Evolutionary conservation across 805 yeast species (phyloP).

Genomic region (Blastobotrys terrestris): DNA sequence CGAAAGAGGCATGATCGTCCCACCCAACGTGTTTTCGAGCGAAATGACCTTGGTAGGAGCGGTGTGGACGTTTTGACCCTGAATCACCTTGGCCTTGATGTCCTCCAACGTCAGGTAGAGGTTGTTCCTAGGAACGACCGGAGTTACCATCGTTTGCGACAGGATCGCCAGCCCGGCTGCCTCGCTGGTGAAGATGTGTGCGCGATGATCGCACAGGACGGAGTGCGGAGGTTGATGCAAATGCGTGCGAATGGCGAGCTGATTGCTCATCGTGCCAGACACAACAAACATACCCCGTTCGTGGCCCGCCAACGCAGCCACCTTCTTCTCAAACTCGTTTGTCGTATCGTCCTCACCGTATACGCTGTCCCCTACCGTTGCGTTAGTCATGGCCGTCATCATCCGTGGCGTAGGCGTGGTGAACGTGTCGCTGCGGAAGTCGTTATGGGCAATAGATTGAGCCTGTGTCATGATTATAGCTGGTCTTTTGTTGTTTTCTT

Average conservation of each 20-base stretch:
- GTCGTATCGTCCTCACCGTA: slow-evolving; percentile 78
- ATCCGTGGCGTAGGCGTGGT: slow-evolving; percentile 77
- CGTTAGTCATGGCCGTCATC: slow-evolving; percentile 51
- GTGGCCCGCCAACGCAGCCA: slow-evolving; percentile 68
- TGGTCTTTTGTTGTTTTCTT: too few species aligned
- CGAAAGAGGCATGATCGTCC: slow-evolving; percentile 71
- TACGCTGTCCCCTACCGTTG: slow-evolving; percentile 82
- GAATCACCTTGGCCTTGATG: slow-evolving; percentile 54
- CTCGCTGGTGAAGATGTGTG: slow-evolving; percentile 78
- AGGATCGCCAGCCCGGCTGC: slow-evolving; percentile 89
- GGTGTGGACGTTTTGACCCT: slow-evolving; percentile 76
- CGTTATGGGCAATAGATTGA: slow-evolving; percentile 16
- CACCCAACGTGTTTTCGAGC: slow-evolving; percentile 84
- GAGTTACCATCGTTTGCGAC: slow-evolving; percentile 86
- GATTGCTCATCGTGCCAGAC: slow-evolving; percentile 89
- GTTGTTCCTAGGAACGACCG: slow-evolving; percentile 76
- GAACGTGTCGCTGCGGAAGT: slow-evolving; percentile 63
- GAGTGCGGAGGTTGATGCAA: slow-evolving; percentile 78
- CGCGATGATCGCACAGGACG: slow-evolving; percentile 78
- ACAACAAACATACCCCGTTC: slow-evolving; percentile 78
- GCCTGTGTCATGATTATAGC: slow-evolving; percentile 1
- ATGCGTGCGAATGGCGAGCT: slow-evolving; percentile 72
- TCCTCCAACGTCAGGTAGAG: slow-evolving; percentile 74
- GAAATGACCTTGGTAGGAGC: slow-evolving; percentile 86
- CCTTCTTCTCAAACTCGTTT: slow-evolving; percentile 50